Percentiles rank a stretch among this genome's conserved stretches.
Evolutionary conservation across 2,329 filamentous ascomycete species (phyloP).

Genomic region (Catunica adiposa): DNA sequence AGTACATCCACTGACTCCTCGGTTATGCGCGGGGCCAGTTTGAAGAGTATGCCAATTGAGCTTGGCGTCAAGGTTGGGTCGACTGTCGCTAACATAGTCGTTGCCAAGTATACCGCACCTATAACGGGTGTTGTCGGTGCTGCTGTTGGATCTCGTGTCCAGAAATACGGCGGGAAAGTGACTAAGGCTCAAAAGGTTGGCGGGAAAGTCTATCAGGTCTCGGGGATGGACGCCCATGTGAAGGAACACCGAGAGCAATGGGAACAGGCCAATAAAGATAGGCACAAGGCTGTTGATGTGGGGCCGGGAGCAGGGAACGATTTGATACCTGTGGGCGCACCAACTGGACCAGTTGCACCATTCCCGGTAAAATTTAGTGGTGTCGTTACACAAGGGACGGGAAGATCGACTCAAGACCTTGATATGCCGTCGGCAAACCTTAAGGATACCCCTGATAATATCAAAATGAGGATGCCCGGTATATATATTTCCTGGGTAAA

Average conservation of each 20-base stretch:
- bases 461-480: constrained; percentile 38
- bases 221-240: constrained; percentile 19
- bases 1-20: constrained; percentile 46
- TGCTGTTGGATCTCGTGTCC: constrained; percentile 21
- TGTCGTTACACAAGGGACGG: constrained; percentile 29
- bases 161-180: constrained; percentile 19
- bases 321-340: constrained; percentile 24
- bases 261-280: constrained; percentile 2
- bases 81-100: constrained; percentile 24
- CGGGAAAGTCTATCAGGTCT: constrained; percentile 21
- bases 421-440: constrained; percentile 40
- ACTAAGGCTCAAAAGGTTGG: constrained; percentile 18
- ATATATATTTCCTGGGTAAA: constrained; percentile 50
- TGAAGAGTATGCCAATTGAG: constrained; percentile 49
- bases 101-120: constrained; percentile 11
- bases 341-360: constrained; percentile 34
- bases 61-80: constrained; percentile 42
- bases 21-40: constrained; percentile 46
- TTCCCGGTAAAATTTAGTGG: constrained; percentile 38
- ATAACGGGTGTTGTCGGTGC: constrained; percentile 28
- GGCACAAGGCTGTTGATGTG: background rate
- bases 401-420: constrained; percentile 24
- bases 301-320: constrained; percentile 4
- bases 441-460: constrained; percentile 31
- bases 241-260: constrained; percentile 21